Evolutionary conservation across 805 yeast genomes (phyloP), one percentile per base, ranked within the genome.

Genomic region (Candida maris): DNA sequence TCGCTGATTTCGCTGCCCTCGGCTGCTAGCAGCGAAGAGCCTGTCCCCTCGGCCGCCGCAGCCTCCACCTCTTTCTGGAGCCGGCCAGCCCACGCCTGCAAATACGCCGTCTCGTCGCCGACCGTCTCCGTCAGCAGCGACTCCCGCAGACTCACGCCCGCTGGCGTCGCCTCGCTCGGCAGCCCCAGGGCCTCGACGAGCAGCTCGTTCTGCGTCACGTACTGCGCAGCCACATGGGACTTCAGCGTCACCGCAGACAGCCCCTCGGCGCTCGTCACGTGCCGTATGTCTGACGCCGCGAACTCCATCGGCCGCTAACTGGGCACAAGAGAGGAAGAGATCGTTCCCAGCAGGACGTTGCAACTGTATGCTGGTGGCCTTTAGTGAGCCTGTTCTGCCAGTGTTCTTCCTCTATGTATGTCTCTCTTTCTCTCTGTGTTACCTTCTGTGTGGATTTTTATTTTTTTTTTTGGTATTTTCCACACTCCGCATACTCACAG

Each of bases 181-280:
- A 44, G 31, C 7, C 45, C 41, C 14, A 54, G 34, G 8, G 49
- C 46, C 21, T 48, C 48, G 5, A 54, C 30, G 4, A 63, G 39
- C 3, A 61, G 41, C 36, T 61, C 67, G 29, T 59, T 61, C 16
- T 57, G 52, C 20, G 61, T 41, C 4, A 57, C 42, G 35, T 53
- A 63, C 30, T 59, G 55, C 9, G 67, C 51, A 1, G 63, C 65
- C 13, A 60, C 37, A 37, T 58, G 59, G 1, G 66, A 55, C 34
- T 63, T 52, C 26, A 63, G 35, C 3, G 68, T 58, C 2, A 61
- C 41, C 10, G 51, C 47, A 15, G 56, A 49, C 13, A 58, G 30
- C 0, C 51, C 57, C 15, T 44, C 57, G 5, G 43, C 45, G 7
- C 44, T 35, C 2, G 54, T 51, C 10, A 44, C 46, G 15, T 54